A percentile compares a stretch with the other conserved stretches of the same genome.
Conservation (phyloP, 2,329 filamentous ascomycete genomes). For the Setomelanomma holmii region DNA sequence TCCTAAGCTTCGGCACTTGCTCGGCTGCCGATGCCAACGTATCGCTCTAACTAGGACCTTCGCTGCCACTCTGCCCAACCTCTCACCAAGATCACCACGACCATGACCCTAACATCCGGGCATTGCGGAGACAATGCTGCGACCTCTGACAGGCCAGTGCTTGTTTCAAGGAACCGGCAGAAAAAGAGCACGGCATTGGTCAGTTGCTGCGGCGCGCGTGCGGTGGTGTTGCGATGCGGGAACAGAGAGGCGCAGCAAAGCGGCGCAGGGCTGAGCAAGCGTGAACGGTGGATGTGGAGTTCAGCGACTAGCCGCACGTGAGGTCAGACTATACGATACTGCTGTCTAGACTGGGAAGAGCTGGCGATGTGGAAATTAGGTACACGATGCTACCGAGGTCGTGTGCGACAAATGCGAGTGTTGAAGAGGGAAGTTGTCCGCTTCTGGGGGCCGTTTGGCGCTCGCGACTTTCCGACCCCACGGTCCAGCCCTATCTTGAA, state of each 20-base stretch:
- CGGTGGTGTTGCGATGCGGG: conserved; percentile 7
- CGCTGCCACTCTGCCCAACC: neutral
- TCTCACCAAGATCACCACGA: neutral
- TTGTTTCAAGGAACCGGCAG: conserved; percentile 31
- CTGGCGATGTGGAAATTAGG: conserved; percentile 14
- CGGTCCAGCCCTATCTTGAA: conserved; percentile 24
- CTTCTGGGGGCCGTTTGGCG: conserved; percentile 10
- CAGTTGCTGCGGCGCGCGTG: conserved; percentile 9
- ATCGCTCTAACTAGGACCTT: conserved; percentile 1
- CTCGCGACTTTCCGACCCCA: neutral
- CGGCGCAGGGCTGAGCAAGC: conserved; percentile 15
- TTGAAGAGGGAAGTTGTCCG: neutral
- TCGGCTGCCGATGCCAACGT: conserved; percentile 5
- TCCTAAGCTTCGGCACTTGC: neutral
- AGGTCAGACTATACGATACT: neutral
- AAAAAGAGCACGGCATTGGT: conserved; percentile 33
- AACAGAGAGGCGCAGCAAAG: conserved; percentile 18
- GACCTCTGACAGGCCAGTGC: conserved; percentile 30
- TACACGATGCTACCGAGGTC: conserved; percentile 4
- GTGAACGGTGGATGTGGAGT: conserved; percentile 1
- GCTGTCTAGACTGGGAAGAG: neutral
- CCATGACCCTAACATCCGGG: neutral
- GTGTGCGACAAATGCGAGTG: conserved; percentile 1
- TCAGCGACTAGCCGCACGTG: conserved; percentile 17
- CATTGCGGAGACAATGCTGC: conserved; percentile 5